A percentile compares a stretch with the other conserved stretches of the same genome.
phyloP scores from a whole-genome alignment of 768 basidiomycete species.

The Boletus pseudo-olivaceus region DNA sequence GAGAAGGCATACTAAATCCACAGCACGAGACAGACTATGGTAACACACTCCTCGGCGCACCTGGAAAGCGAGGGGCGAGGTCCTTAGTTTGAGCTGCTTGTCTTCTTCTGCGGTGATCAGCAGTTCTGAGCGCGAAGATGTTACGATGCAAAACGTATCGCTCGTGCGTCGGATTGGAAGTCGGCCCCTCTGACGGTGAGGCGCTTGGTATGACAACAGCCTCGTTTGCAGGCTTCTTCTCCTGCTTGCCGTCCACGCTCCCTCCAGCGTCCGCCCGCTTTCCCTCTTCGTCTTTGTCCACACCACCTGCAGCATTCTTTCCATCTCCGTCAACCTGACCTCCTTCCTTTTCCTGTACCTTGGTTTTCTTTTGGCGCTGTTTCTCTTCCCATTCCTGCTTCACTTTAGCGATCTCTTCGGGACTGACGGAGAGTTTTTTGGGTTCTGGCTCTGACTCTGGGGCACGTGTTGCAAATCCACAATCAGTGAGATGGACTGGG shows the following conservation, averaged over 20 bases:
- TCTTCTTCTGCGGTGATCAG: constrained; percentile 67
- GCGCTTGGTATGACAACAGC: constrained; percentile 16
- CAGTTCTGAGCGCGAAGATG: constrained; percentile 75
- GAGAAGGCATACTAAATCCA: not conserved
- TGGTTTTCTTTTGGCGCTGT: constrained; percentile 58
- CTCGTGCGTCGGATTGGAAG: constrained; percentile 55
- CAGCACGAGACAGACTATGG: constrained; percentile 1
- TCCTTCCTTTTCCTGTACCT: constrained; percentile 44
- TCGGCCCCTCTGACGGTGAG: constrained; percentile 30
- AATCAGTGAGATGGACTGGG: constrained; percentile 73
- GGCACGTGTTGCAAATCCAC: constrained; percentile 64
- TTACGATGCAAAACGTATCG: constrained; percentile 80
- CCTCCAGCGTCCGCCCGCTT: constrained; percentile 32
- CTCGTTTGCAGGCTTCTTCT: constrained; percentile 21
- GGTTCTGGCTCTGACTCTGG: constrained; percentile 39
- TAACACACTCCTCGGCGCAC: constrained; percentile 43
- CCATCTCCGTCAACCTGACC: constrained; percentile 35
- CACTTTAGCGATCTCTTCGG: constrained; percentile 74
- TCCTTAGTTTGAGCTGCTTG: constrained; percentile 66
- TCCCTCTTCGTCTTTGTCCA: constrained; percentile 30
- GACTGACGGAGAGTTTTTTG: constrained; percentile 37
- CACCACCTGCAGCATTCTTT: not conserved
- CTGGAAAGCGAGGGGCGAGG: constrained; percentile 68
- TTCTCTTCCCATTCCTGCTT: constrained; percentile 79
- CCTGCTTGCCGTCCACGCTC: constrained; percentile 27